Evolutionary conservation across 106 monocot genomes (phyloP).

Genomic region (Platanthera zijinensis): DNA sequence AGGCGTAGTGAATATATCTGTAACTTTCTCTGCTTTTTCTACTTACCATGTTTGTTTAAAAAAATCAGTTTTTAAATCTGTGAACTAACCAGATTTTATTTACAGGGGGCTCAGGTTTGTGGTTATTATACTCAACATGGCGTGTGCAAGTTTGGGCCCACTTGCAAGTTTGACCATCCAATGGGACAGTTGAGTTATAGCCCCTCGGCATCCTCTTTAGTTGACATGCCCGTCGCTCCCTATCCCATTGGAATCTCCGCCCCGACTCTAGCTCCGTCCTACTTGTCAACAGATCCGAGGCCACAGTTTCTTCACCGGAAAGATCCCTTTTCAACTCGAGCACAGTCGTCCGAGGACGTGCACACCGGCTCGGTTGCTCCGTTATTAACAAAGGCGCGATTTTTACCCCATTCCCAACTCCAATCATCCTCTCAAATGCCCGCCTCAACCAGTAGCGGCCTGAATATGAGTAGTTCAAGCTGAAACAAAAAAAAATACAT

Average conservation of each 20-base stretch:
- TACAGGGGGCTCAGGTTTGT: conserved; percentile 70
- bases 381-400: neutral
- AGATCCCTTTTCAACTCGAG: conserved; percentile 26
- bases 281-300: conserved; percentile 51
- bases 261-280: conserved; percentile 52
- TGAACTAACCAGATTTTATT: neutral
- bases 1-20: too few species aligned
- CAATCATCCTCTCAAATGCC: conserved; percentile 4
- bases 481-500: neutral
- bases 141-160: conserved; percentile 71
- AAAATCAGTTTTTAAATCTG: too few species aligned
- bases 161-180: conserved; percentile 90
- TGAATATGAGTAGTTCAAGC: neutral
- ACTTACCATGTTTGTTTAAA: too few species aligned
- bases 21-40: too few species aligned
- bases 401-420: conserved; percentile 1
- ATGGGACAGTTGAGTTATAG: conserved; percentile 51
- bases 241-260: conserved; percentile 47
- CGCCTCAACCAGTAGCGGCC: neutral
- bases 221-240: conserved; percentile 61
- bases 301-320: conserved; percentile 33
- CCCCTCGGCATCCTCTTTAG: conserved; percentile 63
- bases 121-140: conserved; percentile 71
- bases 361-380: neutral
- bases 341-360: conserved; percentile 1